These are phyloP conservation scores for Linnemannia zychae DNA, from an alignment of 192 early-diverging fungal genomes.

Conservation along the genomic window DNA sequence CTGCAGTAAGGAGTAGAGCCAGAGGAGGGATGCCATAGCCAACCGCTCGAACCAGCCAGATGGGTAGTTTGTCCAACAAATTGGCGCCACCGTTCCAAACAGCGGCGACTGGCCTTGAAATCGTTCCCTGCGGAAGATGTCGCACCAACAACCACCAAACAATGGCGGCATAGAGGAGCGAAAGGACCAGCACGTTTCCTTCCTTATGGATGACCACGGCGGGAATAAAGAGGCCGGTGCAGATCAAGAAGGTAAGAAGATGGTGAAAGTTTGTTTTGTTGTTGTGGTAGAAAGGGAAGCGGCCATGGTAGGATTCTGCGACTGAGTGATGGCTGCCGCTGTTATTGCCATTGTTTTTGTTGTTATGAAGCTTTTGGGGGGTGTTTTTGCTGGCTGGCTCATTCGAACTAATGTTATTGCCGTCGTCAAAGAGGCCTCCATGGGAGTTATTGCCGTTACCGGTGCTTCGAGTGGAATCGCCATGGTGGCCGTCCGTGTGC, in stretches of 20 bases:
- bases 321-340: neutral
- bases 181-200: constrained; percentile 20
- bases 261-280: constrained; percentile 11
- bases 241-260: constrained; percentile 5
- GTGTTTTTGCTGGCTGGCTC: neutral
- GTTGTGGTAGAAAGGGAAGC: constrained; percentile 14
- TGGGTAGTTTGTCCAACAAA: neutral
- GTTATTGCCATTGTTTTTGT: neutral
- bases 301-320: constrained; percentile 7
- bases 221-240: constrained; percentile 29
- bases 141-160: constrained; percentile 24
- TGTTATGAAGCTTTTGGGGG: neutral
- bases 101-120: neutral
- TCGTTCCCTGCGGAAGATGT: constrained; percentile 10
- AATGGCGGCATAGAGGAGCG: constrained; percentile 20
- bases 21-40: constrained; percentile 17
- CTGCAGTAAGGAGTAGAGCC: constrained; percentile 19
- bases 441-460: neutral
- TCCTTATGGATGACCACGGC: constrained; percentile 23
- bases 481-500: neutral
- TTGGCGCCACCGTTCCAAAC: constrained; percentile 9
- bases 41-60: constrained; percentile 1
- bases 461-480: neutral
- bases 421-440: neutral
- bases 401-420: neutral